Evolutionary conservation across 106 monocot genomes (phyloP), one percentile per base, ranked within the genome.

Genomic region (Platanthera guangdongensis): DNA sequence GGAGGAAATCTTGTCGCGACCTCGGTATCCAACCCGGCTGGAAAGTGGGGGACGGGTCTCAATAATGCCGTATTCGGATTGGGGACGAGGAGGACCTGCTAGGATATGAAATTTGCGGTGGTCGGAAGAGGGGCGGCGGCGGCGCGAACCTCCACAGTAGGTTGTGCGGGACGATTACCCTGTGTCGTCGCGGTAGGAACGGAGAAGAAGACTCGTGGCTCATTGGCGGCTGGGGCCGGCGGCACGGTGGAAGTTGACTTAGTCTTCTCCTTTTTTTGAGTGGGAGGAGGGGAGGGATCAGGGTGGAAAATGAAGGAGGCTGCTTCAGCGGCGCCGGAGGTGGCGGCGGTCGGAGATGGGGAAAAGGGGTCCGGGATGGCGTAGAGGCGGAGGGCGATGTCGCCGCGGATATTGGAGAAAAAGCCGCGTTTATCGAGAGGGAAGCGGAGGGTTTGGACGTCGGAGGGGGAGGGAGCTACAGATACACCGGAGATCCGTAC

Each of bases 341-440:
- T 9, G 1, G 39, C 21, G 4, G 67, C 70, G 7, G 50, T 25
- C 19, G 59, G 54, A 12, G 80, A 16, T 3, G 78, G 47, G 6
- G 30, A 30, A 69, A 32, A 2, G 22, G 57, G 28, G 59, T 80
- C 80, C 49, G 54, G 71, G 19, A 86, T 1, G 3, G 62, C 8
- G 76, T 90, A 93, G 57, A 96, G 65, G 25, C 87, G 78, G 75
- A 91, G 85, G 7, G 85, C 85, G 80, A 93, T 82, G 54, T 93
- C 95, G 21, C 95, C 93, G 22, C 84, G 67, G 75, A 96, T 89
- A 77, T 87, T 78, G 75, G 95, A 96, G 82, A 96, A 96, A 8
- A 96, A 45, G 15, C 93, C 89, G 76, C 95, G 85, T 82, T 96
- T 96, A 47, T 96, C 89, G 16, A 96, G 85, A 21, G 95, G 95